These are phyloP conservation scores for Arachis monticola DNA, from an alignment of 331 rosid species.

Conservation along the genomic window DNA sequence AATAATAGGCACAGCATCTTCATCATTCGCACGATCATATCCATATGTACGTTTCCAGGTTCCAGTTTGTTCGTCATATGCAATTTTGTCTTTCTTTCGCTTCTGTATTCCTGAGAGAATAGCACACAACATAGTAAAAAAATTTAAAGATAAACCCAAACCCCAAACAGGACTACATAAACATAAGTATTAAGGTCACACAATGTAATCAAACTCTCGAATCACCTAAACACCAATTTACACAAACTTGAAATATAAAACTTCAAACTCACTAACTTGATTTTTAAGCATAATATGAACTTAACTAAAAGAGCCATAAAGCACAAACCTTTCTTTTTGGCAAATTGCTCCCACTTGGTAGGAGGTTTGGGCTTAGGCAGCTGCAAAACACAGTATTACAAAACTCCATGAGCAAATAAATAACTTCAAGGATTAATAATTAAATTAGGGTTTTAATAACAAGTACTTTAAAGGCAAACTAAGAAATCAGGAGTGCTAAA, in stretches of 20 bases:
- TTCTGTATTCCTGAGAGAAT: conserved; percentile 70
- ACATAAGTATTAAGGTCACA: conserved; percentile 3
- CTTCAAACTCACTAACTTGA: no score
- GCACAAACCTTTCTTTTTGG: conserved; percentile 71
- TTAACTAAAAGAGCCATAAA: not conserved
- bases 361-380: conserved; percentile 85
- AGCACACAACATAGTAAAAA: not conserved
- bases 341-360: conserved; percentile 87
- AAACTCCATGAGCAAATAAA: conserved; percentile 31
- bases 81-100: conserved; percentile 69
- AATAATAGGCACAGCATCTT: conserved; percentile 77
- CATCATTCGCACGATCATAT: conserved; percentile 90
- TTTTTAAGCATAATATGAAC: not conserved
- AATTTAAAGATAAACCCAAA: not conserved
- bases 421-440: not conserved
- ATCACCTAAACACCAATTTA: no score
- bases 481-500: no score
- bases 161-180: conserved; percentile 3
- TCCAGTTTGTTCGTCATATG: conserved; percentile 64
- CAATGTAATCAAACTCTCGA: no score
- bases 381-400: conserved; percentile 45
- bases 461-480: no score
- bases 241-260: no score
- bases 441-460: not conserved
- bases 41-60: conserved; percentile 86